phyloP scores from a whole-genome alignment of 129 eudicot genomes.

The Cynara cardunculus region DNA sequence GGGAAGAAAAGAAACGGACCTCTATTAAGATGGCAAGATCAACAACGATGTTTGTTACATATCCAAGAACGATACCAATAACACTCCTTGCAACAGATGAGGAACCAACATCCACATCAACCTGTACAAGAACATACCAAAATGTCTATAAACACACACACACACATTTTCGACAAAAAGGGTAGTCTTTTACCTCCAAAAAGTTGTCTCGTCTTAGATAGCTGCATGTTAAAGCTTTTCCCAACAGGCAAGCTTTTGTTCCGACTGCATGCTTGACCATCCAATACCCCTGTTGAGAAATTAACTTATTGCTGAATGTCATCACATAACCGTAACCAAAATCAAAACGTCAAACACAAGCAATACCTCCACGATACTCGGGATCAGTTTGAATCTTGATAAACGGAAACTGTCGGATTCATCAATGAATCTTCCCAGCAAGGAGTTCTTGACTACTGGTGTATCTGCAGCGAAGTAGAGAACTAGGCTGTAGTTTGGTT shows the following conservation, averaged over 20 bases:
- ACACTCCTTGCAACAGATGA: slow-evolving; percentile 79
- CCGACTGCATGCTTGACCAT: slow-evolving; percentile 99
- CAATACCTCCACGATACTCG: slow-evolving; percentile 81
- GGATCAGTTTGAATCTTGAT: slow-evolving; percentile 88
- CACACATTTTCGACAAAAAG: background rate
- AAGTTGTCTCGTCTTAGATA: slow-evolving; percentile 88
- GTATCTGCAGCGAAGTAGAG: slow-evolving; percentile 90
- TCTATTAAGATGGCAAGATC: slow-evolving; percentile 74
- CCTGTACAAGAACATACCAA: slow-evolving; percentile 35
- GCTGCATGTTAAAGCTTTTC: slow-evolving; percentile 88
- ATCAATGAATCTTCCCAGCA: slow-evolving; percentile 76
- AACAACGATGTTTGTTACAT: slow-evolving; percentile 71
- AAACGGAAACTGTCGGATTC: slow-evolving; percentile 83
- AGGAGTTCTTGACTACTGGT: slow-evolving; percentile 67
- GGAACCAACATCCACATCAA: slow-evolving; percentile 84
- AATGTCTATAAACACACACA: background rate
- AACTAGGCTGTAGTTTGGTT: slow-evolving; percentile 90
- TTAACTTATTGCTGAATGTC: slow-evolving; percentile 16
- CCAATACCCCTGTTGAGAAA: slow-evolving; percentile 84
- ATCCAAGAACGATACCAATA: slow-evolving; percentile 79
- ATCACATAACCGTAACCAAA: background rate
- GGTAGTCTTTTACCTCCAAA: slow-evolving; percentile 59
- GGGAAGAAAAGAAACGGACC: slow-evolving; percentile 33
- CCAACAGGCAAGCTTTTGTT: slow-evolving; percentile 90
- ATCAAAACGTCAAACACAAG: background rate